These are phyloP conservation scores for Wallacemonas sp. DNA, from an alignment of 208 protist genomes.

Conservation along the genomic window DNA sequence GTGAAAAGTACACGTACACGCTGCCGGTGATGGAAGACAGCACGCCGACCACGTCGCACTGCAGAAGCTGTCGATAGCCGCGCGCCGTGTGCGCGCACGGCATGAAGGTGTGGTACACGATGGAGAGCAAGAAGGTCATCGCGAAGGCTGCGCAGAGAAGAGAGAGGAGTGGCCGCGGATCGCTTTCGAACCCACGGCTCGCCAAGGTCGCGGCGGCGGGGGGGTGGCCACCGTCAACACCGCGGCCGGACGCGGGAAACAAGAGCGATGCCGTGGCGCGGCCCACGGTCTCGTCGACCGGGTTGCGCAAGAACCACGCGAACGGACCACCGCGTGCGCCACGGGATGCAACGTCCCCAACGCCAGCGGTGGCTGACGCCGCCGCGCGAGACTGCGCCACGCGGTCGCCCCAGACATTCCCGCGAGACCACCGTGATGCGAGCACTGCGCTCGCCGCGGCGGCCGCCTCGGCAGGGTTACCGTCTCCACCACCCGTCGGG, in stretches of 20 bases:
- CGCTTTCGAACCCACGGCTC: not conserved
- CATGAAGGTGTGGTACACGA: slow-evolving; percentile 64
- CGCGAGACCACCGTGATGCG: not conserved
- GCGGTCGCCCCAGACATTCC: slow-evolving; percentile 4
- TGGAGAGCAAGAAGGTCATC: slow-evolving; percentile 53
- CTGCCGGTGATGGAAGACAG: slow-evolving; percentile 44
- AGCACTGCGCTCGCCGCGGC: not conserved
- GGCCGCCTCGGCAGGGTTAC: no score
- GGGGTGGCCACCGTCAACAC: not conserved
- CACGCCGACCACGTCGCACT: slow-evolving; percentile 55
- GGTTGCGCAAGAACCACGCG: slow-evolving; percentile 4
- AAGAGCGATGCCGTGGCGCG: slow-evolving; percentile 1
- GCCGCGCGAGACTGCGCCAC: not conserved
- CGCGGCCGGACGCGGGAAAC: not conserved
- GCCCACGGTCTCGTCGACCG: slow-evolving; percentile 1
- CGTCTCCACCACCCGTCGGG: no score
- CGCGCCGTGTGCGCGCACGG: slow-evolving; percentile 33
- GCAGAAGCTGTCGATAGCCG: slow-evolving; percentile 50
- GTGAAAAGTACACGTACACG: slow-evolving; percentile 37
- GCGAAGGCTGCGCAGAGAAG: slow-evolving; percentile 19
- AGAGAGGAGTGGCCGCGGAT: not conserved
- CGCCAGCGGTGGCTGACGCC: not conserved
- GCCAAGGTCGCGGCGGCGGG: not conserved
- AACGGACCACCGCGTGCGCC: not conserved
- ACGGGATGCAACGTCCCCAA: not conserved